These are phyloP conservation scores for Trametes elegans DNA, from an alignment of 768 basidiomycete species.

Conservation along the genomic window DNA sequence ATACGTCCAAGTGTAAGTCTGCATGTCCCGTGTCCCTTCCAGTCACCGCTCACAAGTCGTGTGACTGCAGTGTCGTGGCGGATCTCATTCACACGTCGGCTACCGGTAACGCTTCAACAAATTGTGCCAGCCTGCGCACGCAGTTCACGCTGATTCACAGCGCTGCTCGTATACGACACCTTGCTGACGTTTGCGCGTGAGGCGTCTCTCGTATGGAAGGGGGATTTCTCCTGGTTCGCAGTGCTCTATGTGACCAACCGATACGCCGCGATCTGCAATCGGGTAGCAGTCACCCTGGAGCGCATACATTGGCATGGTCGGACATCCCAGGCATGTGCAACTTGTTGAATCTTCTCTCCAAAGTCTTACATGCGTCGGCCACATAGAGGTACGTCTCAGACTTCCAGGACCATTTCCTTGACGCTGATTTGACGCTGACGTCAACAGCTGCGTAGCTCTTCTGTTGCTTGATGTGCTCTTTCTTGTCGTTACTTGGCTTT, in stretches of 20 bases:
- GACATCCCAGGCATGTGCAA: not conserved
- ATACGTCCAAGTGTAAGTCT: not conserved
- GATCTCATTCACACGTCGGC: slow-evolving; percentile 6
- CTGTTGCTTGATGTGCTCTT: not conserved
- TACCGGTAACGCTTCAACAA: not conserved
- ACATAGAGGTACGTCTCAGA: not conserved
- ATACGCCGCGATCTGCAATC: not conserved
- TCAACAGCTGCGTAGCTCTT: not conserved
- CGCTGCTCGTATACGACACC: slow-evolving; percentile 1
- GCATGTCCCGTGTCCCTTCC: not conserved
- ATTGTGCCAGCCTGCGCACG: not conserved
- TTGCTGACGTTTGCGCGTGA: not conserved
- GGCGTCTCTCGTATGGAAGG: not conserved
- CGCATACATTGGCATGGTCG: not conserved
- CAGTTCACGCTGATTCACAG: not conserved
- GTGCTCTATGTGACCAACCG: not conserved
- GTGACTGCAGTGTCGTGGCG: not conserved
- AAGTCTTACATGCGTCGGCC: not conserved
- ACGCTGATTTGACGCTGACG: not conserved
- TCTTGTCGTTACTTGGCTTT: not conserved
- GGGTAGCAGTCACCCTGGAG: not conserved
- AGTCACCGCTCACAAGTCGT: not conserved
- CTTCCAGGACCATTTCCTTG: not conserved
- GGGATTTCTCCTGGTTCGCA: not conserved
- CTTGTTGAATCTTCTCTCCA: not conserved